Conservation (phyloP, 495 filamentous ascomycete genomes). For the Tuber aestivum region DNA sequence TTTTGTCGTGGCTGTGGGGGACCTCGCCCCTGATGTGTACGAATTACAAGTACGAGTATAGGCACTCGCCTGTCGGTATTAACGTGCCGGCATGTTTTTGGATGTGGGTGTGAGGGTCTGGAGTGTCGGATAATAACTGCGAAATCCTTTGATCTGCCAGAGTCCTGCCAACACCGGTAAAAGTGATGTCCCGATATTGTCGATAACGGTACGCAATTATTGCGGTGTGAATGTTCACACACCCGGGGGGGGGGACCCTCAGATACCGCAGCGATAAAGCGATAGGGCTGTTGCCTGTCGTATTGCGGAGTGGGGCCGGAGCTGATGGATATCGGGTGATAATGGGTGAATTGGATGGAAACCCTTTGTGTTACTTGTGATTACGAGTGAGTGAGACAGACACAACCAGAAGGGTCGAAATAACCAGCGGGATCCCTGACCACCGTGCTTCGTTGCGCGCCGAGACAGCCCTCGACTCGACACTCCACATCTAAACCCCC, state of each 20-base stretch:
- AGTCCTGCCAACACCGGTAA: background rate
- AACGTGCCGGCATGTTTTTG: no score
- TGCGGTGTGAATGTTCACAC: background rate
- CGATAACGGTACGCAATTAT: background rate
- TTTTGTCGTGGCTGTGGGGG: background rate
- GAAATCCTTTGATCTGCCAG: background rate
- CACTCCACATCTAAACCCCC: conserved; percentile 2
- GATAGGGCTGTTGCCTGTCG: background rate
- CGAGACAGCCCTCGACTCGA: background rate
- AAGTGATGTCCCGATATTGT: background rate
- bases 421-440: conserved; percentile 5
- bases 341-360: background rate
- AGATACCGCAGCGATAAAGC: background rate
- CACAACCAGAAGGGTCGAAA: background rate
- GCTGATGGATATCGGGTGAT: background rate
- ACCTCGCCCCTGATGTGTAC: background rate
- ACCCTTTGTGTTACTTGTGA: background rate
- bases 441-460: conserved; percentile 1
- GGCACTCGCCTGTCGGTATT: no score
- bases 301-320: background rate
- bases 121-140: background rate
- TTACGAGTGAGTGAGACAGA: conserved; percentile 3
- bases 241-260: background rate
- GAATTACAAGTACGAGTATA: background rate
- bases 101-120: background rate